Evolutionary conservation across 2,329 filamentous ascomycete genomes (phyloP).

Genomic region (Annulohypoxylon truncatum): DNA sequence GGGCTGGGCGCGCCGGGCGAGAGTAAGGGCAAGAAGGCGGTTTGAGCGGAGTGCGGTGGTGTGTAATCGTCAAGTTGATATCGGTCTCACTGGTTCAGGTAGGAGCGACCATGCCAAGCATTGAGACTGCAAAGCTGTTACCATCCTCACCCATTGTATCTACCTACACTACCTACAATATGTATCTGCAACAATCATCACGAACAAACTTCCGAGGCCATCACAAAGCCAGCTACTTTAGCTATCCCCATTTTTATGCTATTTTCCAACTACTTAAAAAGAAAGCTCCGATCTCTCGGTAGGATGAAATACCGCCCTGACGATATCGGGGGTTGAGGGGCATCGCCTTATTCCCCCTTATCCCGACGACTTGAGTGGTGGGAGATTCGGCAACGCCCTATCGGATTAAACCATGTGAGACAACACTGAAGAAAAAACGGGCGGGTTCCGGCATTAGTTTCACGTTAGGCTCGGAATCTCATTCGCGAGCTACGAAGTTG

Average conservation of each 20-base stretch:
- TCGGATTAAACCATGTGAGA: constrained; percentile 41
- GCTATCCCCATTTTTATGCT: constrained; percentile 8
- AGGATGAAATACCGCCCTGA: constrained; percentile 36
- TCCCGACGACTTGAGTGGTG: constrained; percentile 50
- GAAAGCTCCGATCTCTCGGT: constrained; percentile 13
- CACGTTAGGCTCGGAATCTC: constrained; percentile 33
- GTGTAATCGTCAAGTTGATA: too few species aligned
- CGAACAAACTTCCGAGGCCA: neutral
- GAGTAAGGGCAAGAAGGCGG: constrained; percentile 38
- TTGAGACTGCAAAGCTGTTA: too few species aligned
- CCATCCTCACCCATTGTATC: neutral
- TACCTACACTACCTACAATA: neutral
- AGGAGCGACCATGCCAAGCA: too few species aligned
- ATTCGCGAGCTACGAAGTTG: constrained; percentile 17
- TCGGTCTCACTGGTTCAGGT: too few species aligned
- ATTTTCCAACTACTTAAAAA: neutral
- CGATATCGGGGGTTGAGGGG: constrained; percentile 17
- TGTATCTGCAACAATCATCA: neutral
- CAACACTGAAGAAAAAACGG: neutral
- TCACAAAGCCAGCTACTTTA: neutral
- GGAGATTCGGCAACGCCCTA: constrained; percentile 49
- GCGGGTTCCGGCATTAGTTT: constrained; percentile 20
- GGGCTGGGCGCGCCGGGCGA: constrained; percentile 56
- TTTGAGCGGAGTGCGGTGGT: constrained; percentile 12
- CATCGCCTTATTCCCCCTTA: too few species aligned